Percentiles rank a stretch among this genome's conserved stretches.
phyloP scores from a whole-genome alignment of 2,329 filamentous ascomycete genomes.

The Fonsecaea pedrosoi region DNA sequence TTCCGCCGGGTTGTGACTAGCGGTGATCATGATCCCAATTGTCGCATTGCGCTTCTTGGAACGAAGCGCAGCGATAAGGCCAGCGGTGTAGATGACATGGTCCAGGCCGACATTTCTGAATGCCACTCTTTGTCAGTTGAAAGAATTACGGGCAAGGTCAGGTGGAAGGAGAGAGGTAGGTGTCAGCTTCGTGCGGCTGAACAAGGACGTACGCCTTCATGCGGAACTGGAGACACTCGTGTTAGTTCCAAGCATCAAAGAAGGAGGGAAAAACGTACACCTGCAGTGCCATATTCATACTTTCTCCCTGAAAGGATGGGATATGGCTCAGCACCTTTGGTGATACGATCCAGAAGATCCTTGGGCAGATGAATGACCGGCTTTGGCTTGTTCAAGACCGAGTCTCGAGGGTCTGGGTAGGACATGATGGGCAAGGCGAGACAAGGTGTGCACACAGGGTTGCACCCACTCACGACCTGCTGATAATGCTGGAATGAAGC shows the following conservation, averaged over 20 bases:
- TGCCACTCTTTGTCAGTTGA: conserved; percentile 41
- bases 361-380: conserved; percentile 37
- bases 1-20: conserved; percentile 86
- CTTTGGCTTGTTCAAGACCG: conserved; percentile 41
- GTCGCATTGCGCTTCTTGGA: conserved; percentile 89
- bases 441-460: neutral
- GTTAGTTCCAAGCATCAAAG: conserved; percentile 32
- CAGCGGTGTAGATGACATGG: conserved; percentile 84
- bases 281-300: conserved; percentile 67
- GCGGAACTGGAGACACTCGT: conserved; percentile 61
- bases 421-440: conserved; percentile 17
- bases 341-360: conserved; percentile 53
- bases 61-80: conserved; percentile 83
- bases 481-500: neutral
- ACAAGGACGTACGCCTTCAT: conserved; percentile 68
- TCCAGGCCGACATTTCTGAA: conserved; percentile 62
- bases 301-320: conserved; percentile 57
- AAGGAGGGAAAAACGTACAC: conserved; percentile 54
- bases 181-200: conserved; percentile 40
- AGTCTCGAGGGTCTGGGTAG: conserved; percentile 34
- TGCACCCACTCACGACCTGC: neutral
- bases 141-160: conserved; percentile 42
- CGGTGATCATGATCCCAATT: conserved; percentile 96
- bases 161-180: conserved; percentile 38
- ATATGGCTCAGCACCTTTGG: conserved; percentile 56